These are phyloP conservation scores for Perkinsus chesapeaki DNA, from an alignment of 169 alveolate genomes.

Conservation along the genomic window DNA sequence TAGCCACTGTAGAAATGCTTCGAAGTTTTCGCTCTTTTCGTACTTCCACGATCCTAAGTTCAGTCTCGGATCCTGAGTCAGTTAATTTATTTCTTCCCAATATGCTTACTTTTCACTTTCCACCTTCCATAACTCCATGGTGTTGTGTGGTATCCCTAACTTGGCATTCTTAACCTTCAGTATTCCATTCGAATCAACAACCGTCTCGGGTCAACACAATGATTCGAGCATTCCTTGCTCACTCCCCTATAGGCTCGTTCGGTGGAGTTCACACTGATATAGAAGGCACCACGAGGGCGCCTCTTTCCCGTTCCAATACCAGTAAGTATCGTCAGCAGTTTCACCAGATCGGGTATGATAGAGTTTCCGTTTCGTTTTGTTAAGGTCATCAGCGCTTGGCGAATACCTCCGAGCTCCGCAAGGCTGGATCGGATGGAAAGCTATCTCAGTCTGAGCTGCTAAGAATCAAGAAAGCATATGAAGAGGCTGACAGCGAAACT, in stretches of 20 bases:
- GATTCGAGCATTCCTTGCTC: background rate
- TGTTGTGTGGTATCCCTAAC: background rate
- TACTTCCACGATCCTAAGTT: too few relatives aligned
- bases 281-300: background rate
- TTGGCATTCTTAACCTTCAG: background rate
- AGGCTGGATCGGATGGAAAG: background rate
- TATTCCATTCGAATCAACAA: background rate
- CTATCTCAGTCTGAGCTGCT: background rate
- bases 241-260: background rate
- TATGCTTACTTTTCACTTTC: too few relatives aligned
- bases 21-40: too few relatives aligned
- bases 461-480: background rate
- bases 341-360: too few relatives aligned
- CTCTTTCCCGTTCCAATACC: background rate
- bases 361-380: too few relatives aligned
- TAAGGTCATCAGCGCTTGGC: background rate
- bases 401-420: background rate
- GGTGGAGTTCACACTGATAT: background rate
- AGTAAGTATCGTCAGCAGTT: background rate
- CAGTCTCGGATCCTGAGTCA: too few relatives aligned
- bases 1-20: too few relatives aligned
- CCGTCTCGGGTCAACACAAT: background rate
- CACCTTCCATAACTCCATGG: too few relatives aligned
- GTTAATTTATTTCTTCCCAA: too few relatives aligned
- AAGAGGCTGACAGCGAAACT: background rate